Base-by-base conservation (phyloP, 306 rosid genomes). In the Pterocarpus santalinus region DNA sequence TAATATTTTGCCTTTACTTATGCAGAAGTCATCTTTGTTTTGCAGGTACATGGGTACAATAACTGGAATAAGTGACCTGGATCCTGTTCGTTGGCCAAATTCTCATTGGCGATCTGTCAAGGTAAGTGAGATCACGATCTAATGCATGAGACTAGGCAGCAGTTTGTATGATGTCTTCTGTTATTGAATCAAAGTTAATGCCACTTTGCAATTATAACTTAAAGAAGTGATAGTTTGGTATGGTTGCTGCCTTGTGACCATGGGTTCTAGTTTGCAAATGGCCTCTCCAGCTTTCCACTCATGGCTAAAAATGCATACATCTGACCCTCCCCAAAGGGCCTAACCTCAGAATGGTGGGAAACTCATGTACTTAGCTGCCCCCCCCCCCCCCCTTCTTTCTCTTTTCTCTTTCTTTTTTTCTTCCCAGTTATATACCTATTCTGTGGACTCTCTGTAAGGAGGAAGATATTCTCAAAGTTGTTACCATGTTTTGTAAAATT, bases 31-130 rank as follows among this genome's bases (percentile, higher is more conserved):
- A 51, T 68, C 36, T 77, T 16, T 61, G 39, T 80, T 43, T 83
- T 85, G 81, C 83, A 93, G 97, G 92, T 93, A 90, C 91, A 93
- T 91, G 97, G 97, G 97, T 80, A 93, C 97, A 0, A 93, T 93
- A 84, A 91, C 97, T 77, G 94, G 96, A 75, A 90, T 91, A 88
- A 80, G 92, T 83, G 97, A 93, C 71, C 72, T 91, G 85, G 97
- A 93, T 84, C 82, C 94, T 81, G 92, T 84, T 88, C 97, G 92
- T 30, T 93, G 97, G 97, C 89, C 89, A 30, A 93, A 86, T 83
- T 93, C 97, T 74, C 90, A 93, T 84, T 93, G 97, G 97, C 88
- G 97, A 49, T 93, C 97, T 69, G 94, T 93, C 69, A 91, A 93
- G 97, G 97, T 91, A 79, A 71, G 30, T 49, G 41, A 74, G 77